Evolutionary conservation across 1,139 yeast genomes (phyloP).

Genomic region (Pichia sp.): DNA sequence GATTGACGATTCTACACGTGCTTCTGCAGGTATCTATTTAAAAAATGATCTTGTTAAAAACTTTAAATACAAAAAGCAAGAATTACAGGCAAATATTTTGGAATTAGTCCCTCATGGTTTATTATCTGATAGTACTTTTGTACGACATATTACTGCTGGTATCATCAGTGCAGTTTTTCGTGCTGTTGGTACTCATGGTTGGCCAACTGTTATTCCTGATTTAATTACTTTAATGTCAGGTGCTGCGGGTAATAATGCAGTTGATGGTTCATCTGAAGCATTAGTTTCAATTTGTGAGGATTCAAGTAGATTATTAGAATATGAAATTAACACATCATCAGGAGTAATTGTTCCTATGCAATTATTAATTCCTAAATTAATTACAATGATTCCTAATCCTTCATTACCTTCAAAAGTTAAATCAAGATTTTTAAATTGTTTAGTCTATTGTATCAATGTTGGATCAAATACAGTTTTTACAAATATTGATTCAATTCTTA

Average conservation of each 20-base stretch:
- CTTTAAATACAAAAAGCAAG: slow-evolving; percentile 27
- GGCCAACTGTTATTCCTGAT: slow-evolving; percentile 72
- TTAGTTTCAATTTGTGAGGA: slow-evolving; percentile 87
- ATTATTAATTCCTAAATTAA: slow-evolving; percentile 58
- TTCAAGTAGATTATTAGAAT: slow-evolving; percentile 51
- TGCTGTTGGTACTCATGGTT: slow-evolving; percentile 59
- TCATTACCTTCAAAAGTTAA: slow-evolving; percentile 42
- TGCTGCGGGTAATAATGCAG: slow-evolving; percentile 35
- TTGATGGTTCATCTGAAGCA: slow-evolving; percentile 79
- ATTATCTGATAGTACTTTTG: slow-evolving; percentile 49
- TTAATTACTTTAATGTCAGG: slow-evolving; percentile 54
- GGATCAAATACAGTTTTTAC: slow-evolving; percentile 61
- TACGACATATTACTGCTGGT: slow-evolving; percentile 84
- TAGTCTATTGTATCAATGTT: slow-evolving; percentile 69
- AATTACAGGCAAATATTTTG: slow-evolving; percentile 50
- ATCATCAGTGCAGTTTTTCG: slow-evolving; percentile 80
- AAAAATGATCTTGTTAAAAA: slow-evolving; percentile 55
- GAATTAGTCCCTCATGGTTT: slow-evolving; percentile 66
- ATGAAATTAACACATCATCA: slow-evolving; percentile 55
- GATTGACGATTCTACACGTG: slow-evolving; percentile 50
- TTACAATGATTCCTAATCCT: slow-evolving; percentile 43
- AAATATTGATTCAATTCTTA: slow-evolving; percentile 60
- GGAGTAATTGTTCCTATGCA: slow-evolving; percentile 45
- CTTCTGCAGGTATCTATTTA: slow-evolving; percentile 82
- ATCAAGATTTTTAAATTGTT: slow-evolving; percentile 61